Evolutionary conservation across 2,329 filamentous ascomycete genomes (phyloP), one percentile per base, ranked within the genome.

Genomic region (Botrytis cinerea): DNA sequence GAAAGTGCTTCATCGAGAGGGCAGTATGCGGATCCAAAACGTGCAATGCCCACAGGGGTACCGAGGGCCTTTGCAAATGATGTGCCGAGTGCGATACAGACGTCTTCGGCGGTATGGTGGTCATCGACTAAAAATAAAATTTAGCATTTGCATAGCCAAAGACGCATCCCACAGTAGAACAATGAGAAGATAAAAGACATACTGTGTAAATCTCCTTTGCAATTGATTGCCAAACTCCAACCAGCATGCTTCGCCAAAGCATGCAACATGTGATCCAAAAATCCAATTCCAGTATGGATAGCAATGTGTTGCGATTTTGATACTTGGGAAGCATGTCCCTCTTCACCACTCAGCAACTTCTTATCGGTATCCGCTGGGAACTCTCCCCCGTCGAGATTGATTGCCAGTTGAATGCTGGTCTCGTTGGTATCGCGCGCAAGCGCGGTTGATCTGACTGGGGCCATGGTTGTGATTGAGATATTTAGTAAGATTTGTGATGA

Each of bases 191-290:
- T 38, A 20, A 32, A 54, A 74, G 87, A 28, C 90, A 77, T 84
- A 95, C 93, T 97, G 86, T 97, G 93, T 71, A 98, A 85, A 84
- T 99, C 96, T 72, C 96, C 96, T 82, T 92, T 89, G 83, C 94
- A 97, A 76, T 90, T 87, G 73, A 99, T 86, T 46, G 90, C 90
- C 78, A 99, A 84, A 85, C 92, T 96, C 96, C 95, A 98, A 76
- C 96, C 95, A 9, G 93, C 91, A 84, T 99, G 96, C 84, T 99
- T 98, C 69, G 96, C 93, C 72, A 98, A 88, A 9, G 96, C 96
- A 84, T 99, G 96, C 69, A 98, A 88, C 95, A 99, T 98, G 86
- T 99, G 96, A 85, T 99, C 96, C 73, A 99, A 87, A 84, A 99
- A 99, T 74, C 96, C 96, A 83, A 99, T 97, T 77, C 96, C 96